Base-by-base conservation (phyloP, 805 yeast genomes). In the Lipomyces starkeyi region DNA sequence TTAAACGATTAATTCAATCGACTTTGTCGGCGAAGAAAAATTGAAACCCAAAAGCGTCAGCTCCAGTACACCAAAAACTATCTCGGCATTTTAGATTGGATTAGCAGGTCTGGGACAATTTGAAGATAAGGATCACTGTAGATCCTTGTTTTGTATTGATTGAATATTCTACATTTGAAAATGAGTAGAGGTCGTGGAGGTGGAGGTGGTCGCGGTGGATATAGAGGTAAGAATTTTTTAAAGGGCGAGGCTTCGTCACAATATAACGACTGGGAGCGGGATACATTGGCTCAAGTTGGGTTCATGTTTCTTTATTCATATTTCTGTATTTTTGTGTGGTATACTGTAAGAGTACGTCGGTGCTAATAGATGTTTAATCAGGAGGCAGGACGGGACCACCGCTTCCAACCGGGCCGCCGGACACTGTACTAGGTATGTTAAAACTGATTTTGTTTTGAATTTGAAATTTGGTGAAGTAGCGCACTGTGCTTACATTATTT, bases 341-440 rank as follows among this genome's bases (percentile, higher is more conserved):
- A 55, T n/a, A 59, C 13, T 65, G 22, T 7, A 20, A 43, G 49
- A 17, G 20, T 43, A 43, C 9, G 49, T 2, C 20, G n/a, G 49
- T 13, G 43, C 49, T 43, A 43, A 43, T 3, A 43, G 17, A 43
- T 43, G 14, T 17, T 43, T 17, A 43, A 43, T 43, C 55, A 69
- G 90, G 91, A 72, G 88, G 88, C 65, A 86, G 91, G 79, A 85
- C 91, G 74, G 89, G 93, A 73, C 87, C 90, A 69, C 81, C 88
- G 59, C 84, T 84, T 71, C 93, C 89, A 76, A 92, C 88, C 81
- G 99, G 99, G 63, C 99, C 99, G 55, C 99, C 99, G 77, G 99
- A 94, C 74, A 83, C 87, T 65, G 98, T 95, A 34, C 84, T 72
- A 22, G 75, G 75, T 73, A 60, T 14, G 71, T 22, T 54, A 13